Evolutionary conservation across 371 early-diverging fungal genomes (phyloP).

Genomic region (Blastocladiella emersonii): DNA sequence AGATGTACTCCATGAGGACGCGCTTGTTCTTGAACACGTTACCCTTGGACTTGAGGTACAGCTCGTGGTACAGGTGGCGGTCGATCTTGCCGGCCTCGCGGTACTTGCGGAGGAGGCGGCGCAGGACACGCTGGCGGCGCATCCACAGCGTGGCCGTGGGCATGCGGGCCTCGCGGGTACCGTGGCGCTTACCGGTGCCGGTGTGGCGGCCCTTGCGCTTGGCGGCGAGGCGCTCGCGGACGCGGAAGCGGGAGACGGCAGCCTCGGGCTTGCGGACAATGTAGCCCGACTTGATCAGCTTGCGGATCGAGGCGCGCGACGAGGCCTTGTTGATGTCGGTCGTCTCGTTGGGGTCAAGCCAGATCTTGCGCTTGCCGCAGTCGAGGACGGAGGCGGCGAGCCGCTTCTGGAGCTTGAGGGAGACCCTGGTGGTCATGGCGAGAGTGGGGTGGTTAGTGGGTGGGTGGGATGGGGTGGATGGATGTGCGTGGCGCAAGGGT

Average conservation of each 20-base stretch:
- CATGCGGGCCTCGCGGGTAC: slow-evolving; percentile 99
- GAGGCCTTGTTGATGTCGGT: slow-evolving; percentile 93
- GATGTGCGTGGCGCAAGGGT: too few species aligned
- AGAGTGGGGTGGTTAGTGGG: too few species aligned
- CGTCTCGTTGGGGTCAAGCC: slow-evolving; percentile 98
- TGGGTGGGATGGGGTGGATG: too few species aligned
- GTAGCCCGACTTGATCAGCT: slow-evolving; percentile 94
- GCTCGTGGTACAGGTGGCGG: slow-evolving; percentile 93
- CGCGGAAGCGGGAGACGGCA: slow-evolving; percentile 90
- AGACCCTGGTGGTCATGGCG: too few species aligned
- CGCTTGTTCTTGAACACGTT: slow-evolving; percentile 99
- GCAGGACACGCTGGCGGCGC: slow-evolving; percentile 97
- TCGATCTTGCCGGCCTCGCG: slow-evolving; percentile 96
- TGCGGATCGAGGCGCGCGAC: slow-evolving; percentile 94
- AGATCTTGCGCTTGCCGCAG: slow-evolving; percentile 98
- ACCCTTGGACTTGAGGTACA: slow-evolving; percentile 99
- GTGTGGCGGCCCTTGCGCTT: slow-evolving; percentile 98
- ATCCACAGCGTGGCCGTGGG: slow-evolving; percentile 96
- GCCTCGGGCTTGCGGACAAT: slow-evolving; percentile 94
- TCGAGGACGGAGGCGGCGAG: slow-evolving; percentile 96
- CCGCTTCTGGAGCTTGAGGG: slow-evolving; percentile 68
- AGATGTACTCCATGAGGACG: slow-evolving; percentile 98
- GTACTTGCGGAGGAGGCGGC: slow-evolving; percentile 96
- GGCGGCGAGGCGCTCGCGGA: slow-evolving; percentile 82
- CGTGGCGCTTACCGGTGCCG: slow-evolving; percentile 96